Evolutionary conservation across 768 basidiomycete genomes (phyloP).

Genomic region (Boletus edulis): DNA sequence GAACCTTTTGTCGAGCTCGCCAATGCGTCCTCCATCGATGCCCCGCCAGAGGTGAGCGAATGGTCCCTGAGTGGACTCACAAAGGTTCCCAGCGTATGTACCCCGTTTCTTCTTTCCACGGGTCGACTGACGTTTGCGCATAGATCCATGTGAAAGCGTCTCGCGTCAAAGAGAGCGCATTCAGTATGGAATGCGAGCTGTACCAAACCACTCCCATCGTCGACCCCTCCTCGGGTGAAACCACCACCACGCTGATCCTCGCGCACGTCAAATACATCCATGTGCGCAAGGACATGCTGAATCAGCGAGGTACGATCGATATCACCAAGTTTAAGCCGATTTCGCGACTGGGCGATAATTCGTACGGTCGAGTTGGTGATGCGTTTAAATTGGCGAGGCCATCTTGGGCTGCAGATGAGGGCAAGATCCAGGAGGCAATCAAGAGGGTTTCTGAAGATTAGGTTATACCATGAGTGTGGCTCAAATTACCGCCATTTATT

Average conservation of each 20-base stretch:
- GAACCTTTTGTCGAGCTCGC: slow-evolving; percentile 43
- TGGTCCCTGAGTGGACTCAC: slow-evolving; percentile 38
- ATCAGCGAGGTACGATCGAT: slow-evolving; percentile 35
- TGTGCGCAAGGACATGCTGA: slow-evolving; percentile 40
- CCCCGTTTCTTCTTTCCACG: no score
- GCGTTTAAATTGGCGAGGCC: slow-evolving; percentile 14
- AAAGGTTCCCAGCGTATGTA: slow-evolving; percentile 10
- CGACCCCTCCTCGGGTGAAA: slow-evolving; percentile 25
- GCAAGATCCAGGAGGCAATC: slow-evolving; percentile 7
- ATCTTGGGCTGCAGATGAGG: slow-evolving; percentile 14
- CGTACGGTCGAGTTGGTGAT: slow-evolving; percentile 31
- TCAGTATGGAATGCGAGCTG: slow-evolving; percentile 47
- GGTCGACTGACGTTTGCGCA: not conserved
- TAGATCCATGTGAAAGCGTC: slow-evolving; percentile 38
- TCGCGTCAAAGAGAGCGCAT: slow-evolving; percentile 43
- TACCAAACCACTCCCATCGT: slow-evolving; percentile 34
- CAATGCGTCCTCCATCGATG: slow-evolving; percentile 37
- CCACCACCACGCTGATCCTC: slow-evolving; percentile 33
- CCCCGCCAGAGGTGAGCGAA: slow-evolving; percentile 36
- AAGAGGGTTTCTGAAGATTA: not conserved
- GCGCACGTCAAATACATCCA: slow-evolving; percentile 41
- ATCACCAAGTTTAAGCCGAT: slow-evolving; percentile 34
- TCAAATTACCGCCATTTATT: no score
- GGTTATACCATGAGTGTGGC: not conserved
- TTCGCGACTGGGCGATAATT: slow-evolving; percentile 36